phyloP scores from a whole-genome alignment of 805 yeast species.

The Cyberlindnera mrakii region DNA sequence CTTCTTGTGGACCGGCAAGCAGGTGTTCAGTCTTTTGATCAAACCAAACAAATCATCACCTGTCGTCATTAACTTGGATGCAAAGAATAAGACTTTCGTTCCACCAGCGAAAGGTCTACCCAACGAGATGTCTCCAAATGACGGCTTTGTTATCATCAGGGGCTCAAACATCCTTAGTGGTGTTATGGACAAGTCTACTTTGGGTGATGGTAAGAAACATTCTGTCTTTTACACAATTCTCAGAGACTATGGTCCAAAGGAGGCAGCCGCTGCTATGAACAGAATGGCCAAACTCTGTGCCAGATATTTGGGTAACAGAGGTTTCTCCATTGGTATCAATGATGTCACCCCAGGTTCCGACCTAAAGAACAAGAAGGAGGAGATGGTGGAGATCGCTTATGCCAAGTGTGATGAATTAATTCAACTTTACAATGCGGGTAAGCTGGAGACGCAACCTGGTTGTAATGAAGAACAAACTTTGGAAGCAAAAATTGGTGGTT shows the following conservation, averaged over 20 bases:
- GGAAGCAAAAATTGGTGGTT: constrained; percentile 96
- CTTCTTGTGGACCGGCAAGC: constrained; percentile 96
- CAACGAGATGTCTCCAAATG: constrained; percentile 95
- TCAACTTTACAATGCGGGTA: constrained; percentile 69
- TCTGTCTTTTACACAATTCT: constrained; percentile 93
- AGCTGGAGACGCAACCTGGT: constrained; percentile 96
- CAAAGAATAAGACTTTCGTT: constrained; percentile 82
- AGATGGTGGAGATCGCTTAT: constrained; percentile 86
- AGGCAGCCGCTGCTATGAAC: constrained; percentile 94
- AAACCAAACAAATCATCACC: constrained; percentile 72
- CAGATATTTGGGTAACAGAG: constrained; percentile 87
- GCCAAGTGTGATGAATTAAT: constrained; percentile 88
- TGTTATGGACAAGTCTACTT: constrained; percentile 91
- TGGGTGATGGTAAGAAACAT: constrained; percentile 98
- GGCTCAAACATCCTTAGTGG: constrained; percentile 89
- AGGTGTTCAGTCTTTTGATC: constrained; percentile 82
- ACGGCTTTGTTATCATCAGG: constrained; percentile 86
- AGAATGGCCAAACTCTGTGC: constrained; percentile 99
- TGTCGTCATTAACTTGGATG: constrained; percentile 86
- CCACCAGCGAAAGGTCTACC: constrained; percentile 74
- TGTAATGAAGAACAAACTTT: constrained; percentile 97
- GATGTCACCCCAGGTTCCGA: constrained; percentile 93
- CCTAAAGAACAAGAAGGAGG: constrained; percentile 72
- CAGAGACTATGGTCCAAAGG: constrained; percentile 95
- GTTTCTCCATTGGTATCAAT: constrained; percentile 94